These are phyloP conservation scores for Dichomitus squalens DNA, from an alignment of 1,284 basidiomycete genomes.

Conservation along the genomic window DNA sequence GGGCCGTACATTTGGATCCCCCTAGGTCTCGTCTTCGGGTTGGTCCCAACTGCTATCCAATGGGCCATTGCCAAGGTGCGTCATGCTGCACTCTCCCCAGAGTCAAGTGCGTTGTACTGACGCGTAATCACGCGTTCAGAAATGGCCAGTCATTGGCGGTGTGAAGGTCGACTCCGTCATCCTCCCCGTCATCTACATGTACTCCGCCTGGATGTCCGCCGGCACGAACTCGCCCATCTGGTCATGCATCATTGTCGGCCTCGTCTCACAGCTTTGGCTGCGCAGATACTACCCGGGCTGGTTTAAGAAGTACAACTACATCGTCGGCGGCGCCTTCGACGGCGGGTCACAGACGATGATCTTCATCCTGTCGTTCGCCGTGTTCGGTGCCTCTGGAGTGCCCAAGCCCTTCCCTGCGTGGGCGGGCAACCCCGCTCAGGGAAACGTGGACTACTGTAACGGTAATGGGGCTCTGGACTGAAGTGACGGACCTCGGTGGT, in stretches of 20 bases:
- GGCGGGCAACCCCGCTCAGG: conserved; percentile 54
- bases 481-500: no score
- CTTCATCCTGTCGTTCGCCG: conserved; percentile 69
- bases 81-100: background rate
- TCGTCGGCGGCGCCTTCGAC: conserved; percentile 67
- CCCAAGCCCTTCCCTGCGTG: conserved; percentile 56
- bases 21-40: conserved; percentile 52
- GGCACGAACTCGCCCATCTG: conserved; percentile 58
- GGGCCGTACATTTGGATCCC: conserved; percentile 60
- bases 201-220: conserved; percentile 42
- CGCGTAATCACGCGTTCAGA: conserved; percentile 27
- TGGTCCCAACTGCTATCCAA: conserved; percentile 50
- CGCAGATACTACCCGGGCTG: conserved; percentile 53
- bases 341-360: conserved; percentile 71
- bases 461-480: conserved; percentile 52
- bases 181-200: conserved; percentile 58
- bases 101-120: conserved; percentile 3
- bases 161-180: conserved; percentile 49
- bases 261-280: conserved; percentile 62
- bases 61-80: conserved; percentile 53
- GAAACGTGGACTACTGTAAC: conserved; percentile 62
- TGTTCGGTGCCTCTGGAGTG: conserved; percentile 63
- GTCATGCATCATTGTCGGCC: conserved; percentile 53
- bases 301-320: conserved; percentile 70
- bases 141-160: conserved; percentile 53